Conservation (phyloP, 441 rosid species). For the Hypseocharis bilobata region DNA sequence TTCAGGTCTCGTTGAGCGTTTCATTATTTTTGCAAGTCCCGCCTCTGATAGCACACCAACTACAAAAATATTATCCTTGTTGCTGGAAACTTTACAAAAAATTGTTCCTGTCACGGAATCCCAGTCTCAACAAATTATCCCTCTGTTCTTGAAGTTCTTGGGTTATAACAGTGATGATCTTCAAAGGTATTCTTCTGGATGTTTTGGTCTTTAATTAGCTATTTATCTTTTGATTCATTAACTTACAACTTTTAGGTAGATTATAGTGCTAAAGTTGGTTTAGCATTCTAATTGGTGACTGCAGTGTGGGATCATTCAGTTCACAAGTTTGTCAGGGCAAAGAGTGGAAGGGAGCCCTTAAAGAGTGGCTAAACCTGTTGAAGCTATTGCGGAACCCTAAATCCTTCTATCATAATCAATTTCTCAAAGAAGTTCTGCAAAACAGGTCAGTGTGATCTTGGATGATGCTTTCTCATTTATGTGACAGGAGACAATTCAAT, state of each 20-base stretch:
- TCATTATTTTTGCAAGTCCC: constrained; percentile 42
- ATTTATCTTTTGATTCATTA: constrained; percentile 5
- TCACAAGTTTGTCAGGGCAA: constrained; percentile 52
- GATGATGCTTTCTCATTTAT: not conserved
- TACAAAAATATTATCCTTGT: constrained; percentile 41
- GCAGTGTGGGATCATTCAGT: constrained; percentile 61
- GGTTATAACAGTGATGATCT: constrained; percentile 51
- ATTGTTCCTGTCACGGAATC: constrained; percentile 56
- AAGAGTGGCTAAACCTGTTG: constrained; percentile 78
- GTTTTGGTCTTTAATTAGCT: constrained; percentile 1
- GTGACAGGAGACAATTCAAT: not conserved
- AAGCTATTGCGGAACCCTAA: constrained; percentile 61
- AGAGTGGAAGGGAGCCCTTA: constrained; percentile 68
- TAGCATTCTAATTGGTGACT: constrained; percentile 16
- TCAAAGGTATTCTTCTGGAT: constrained; percentile 42
- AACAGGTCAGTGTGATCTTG: constrained; percentile 46
- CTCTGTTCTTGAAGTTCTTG: constrained; percentile 66
- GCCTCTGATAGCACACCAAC: constrained; percentile 44
- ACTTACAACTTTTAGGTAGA: not conserved
- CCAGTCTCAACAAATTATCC: constrained; percentile 57
- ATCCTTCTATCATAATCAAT: constrained; percentile 50
- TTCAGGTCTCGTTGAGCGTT: constrained; percentile 56
- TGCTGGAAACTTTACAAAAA: constrained; percentile 72
- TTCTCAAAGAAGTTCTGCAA: constrained; percentile 64
- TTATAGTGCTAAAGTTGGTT: constrained; percentile 5